Conservation (phyloP, 1,284 basidiomycete species). For the Somion occarium region DNA sequence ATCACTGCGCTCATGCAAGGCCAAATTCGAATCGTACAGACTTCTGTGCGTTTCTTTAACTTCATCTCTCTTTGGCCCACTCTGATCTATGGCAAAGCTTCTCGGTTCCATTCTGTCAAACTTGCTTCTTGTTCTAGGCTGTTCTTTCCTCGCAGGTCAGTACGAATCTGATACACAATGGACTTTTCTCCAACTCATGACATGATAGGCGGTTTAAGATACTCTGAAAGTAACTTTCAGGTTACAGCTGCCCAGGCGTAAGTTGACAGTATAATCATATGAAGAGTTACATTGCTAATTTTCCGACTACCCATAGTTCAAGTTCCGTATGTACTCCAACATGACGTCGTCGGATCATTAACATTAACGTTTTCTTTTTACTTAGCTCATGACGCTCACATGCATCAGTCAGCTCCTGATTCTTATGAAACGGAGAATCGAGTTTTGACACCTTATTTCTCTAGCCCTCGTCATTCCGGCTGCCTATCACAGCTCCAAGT, state of each 20-base stretch:
- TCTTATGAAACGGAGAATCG: too few species aligned
- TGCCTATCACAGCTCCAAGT: slow-evolving; percentile 64
- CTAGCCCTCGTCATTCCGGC: slow-evolving; percentile 87
- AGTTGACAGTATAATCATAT: slow-evolving; percentile 25
- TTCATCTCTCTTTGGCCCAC: not conserved
- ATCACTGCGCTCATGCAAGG: slow-evolving; percentile 81
- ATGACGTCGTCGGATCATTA: too few species aligned
- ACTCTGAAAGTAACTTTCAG: slow-evolving; percentile 70
- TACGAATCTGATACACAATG: too few species aligned
- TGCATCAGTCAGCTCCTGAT: slow-evolving; percentile 64
- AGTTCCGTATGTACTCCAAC: slow-evolving; percentile 48
- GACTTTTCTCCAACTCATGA: not conserved
- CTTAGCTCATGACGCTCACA: slow-evolving; percentile 79
- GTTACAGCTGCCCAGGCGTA: slow-evolving; percentile 84
- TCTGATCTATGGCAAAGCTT: slow-evolving; percentile 41
- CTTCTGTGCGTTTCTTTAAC: slow-evolving; percentile 51
- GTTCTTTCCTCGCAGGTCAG: slow-evolving; percentile 78
- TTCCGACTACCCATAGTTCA: slow-evolving; percentile 45
- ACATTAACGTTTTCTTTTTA: slow-evolving; percentile 1
- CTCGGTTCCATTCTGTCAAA: slow-evolving; percentile 87
- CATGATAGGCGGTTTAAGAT: slow-evolving; percentile 55
- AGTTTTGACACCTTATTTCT: not conserved
- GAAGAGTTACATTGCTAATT: not conserved
- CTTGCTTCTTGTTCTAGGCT: slow-evolving; percentile 82
- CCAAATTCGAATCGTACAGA: slow-evolving; percentile 83